Percentiles rank a stretch among this genome's conserved stretches.
Evolutionary conservation across 2,329 filamentous ascomycete genomes (phyloP).

Genomic region (Talaromyces sp.): DNA sequence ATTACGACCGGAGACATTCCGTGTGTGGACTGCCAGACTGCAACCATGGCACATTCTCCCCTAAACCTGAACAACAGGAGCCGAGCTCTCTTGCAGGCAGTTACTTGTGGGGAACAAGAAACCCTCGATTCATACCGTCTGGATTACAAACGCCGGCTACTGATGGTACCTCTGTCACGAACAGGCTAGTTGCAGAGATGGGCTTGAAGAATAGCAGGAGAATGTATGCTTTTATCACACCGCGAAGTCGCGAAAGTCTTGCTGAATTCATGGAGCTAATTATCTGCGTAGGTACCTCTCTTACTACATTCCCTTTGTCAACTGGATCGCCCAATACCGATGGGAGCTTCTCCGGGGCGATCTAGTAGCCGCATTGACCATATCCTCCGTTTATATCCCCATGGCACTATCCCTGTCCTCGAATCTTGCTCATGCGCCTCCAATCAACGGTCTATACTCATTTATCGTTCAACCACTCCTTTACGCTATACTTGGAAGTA

Average conservation of each 20-base stretch:
- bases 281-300: slow-evolving; percentile 67
- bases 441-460: slow-evolving; percentile 89
- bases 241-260: not conserved
- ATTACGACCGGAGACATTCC: slow-evolving; percentile 36
- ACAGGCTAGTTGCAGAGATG: slow-evolving; percentile 66
- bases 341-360: slow-evolving; percentile 81
- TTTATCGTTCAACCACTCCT: slow-evolving; percentile 91
- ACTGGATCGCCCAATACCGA: slow-evolving; percentile 85
- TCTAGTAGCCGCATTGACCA: slow-evolving; percentile 82
- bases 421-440: slow-evolving; percentile 87
- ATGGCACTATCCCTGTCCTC: slow-evolving; percentile 92
- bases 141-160: slow-evolving; percentile 47
- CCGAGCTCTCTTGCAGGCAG: slow-evolving; percentile 30
- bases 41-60: slow-evolving; percentile 74
- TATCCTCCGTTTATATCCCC: slow-evolving; percentile 97
- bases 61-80: slow-evolving; percentile 54
- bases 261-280: not conserved
- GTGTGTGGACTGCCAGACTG: slow-evolving; percentile 49
- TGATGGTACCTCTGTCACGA: slow-evolving; percentile 67
- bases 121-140: slow-evolving; percentile 21
- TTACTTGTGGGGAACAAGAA: slow-evolving; percentile 21
- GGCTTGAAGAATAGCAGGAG: slow-evolving; percentile 68
- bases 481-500: slow-evolving; percentile 87
- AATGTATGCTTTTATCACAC: slow-evolving; percentile 56
- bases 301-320: slow-evolving; percentile 89